Percentiles rank a stretch among this genome's conserved stretches.
Evolutionary conservation across 1,139 yeast species (phyloP).

Genomic region (Diutina pseudorugosa): DNA sequence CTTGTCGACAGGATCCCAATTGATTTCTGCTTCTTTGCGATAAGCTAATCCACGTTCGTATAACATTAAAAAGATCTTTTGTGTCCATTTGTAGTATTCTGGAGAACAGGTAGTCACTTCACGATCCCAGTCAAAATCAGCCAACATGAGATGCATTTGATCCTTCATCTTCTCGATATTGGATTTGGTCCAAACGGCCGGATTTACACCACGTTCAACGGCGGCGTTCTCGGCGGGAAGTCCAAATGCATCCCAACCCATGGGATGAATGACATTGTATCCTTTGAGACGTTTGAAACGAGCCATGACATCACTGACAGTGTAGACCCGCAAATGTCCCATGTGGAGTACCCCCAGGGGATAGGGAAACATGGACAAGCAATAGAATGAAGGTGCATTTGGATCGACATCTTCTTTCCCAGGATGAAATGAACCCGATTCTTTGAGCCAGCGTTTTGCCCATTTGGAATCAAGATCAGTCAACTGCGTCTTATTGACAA

Average conservation of each 20-base stretch:
- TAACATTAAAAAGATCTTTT: constrained; percentile 63
- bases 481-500: neutral
- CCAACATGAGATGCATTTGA: constrained; percentile 68
- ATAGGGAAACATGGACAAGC: constrained; percentile 87
- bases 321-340: constrained; percentile 89
- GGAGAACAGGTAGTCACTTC: constrained; percentile 84
- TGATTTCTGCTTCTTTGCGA: constrained; percentile 74
- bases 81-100: constrained; percentile 88
- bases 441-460: constrained; percentile 35
- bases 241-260: constrained; percentile 99
- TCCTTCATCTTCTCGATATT: constrained; percentile 76
- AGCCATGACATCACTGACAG: constrained; percentile 76
- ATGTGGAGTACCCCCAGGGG: constrained; percentile 88
- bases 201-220: constrained; percentile 67
- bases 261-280: constrained; percentile 74
- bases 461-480: constrained; percentile 36
- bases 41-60: constrained; percentile 74
- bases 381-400: constrained; percentile 38
- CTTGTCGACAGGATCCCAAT: constrained; percentile 95
- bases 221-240: constrained; percentile 98
- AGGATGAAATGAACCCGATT: constrained; percentile 34
- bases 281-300: constrained; percentile 73
- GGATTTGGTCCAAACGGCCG: constrained; percentile 67
- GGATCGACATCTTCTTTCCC: constrained; percentile 17
- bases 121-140: constrained; percentile 89